Conservation (phyloP, 257 asterid genomes). For the Solanum appendiculatum region DNA sequence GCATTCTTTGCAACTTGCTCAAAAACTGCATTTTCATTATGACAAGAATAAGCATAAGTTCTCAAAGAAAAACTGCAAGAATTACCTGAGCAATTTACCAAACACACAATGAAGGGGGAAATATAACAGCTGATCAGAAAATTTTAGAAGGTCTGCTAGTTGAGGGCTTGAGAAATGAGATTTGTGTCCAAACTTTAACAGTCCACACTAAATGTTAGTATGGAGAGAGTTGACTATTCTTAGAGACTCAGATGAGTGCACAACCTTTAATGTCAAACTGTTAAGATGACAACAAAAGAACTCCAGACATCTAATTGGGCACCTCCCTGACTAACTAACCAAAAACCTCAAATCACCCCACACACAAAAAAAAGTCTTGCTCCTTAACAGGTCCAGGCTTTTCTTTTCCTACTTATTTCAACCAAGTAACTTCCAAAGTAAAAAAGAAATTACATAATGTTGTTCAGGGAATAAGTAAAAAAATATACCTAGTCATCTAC, state of each 20-base stretch:
- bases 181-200: neutral
- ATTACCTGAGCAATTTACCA: neutral
- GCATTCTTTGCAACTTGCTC: conserved; percentile 94
- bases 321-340: neutral
- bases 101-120: neutral
- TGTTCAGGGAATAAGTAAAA: neutral
- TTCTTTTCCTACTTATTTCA: neutral
- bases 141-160: neutral
- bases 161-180: neutral
- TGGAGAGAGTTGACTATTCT: neutral
- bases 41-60: neutral
- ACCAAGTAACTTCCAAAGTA: neutral
- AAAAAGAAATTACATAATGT: neutral
- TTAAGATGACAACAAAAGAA: neutral
- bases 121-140: neutral
- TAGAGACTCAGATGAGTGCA: neutral
- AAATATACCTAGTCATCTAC: neutral
- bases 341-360: neutral
- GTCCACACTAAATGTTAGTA: neutral
- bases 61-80: neutral
- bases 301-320: neutral
- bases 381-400: neutral
- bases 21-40: conserved; percentile 53
- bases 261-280: neutral
- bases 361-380: neutral